Evolutionary conservation across 768 basidiomycete genomes (phyloP).

Genomic region (Tephrocybe sp.): DNA sequence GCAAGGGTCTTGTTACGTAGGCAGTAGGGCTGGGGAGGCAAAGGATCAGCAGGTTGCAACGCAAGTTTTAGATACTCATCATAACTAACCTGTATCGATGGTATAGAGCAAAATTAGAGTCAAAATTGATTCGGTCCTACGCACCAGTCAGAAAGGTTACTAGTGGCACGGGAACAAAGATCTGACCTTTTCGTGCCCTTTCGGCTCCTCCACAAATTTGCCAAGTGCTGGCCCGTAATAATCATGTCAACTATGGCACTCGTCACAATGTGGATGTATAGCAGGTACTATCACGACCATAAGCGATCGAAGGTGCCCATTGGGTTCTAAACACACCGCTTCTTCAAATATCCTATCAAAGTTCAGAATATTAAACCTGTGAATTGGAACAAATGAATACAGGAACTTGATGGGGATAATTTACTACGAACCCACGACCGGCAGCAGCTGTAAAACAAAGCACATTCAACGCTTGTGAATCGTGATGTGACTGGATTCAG

Average conservation of each 20-base stretch:
- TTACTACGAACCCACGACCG: conserved; percentile 3
- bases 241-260: conserved; percentile 3
- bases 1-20: conserved; percentile 1
- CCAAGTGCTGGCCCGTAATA: conserved; percentile 2
- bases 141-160: not conserved
- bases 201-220: not conserved
- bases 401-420: not conserved
- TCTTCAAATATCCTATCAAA: conserved; percentile 5
- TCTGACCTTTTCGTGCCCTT: not conserved
- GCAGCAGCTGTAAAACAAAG: not conserved
- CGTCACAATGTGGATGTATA: conserved; percentile 6
- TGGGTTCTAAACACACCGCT: not conserved
- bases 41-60: not conserved
- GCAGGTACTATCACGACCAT: conserved; percentile 1
- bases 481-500: no score
- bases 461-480: not conserved
- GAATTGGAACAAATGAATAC: not conserved
- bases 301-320: not conserved
- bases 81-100: conserved; percentile 4
- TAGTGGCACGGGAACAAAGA: not conserved
- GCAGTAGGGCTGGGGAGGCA: not conserved
- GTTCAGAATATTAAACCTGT: not conserved
- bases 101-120: conserved; percentile 1
- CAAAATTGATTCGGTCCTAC: conserved; percentile 9
- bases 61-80: not conserved